Percentiles rank a stretch among this genome's conserved stretches.
Evolutionary conservation across 2,329 filamentous ascomycete species (phyloP).

Genomic region (Claviceps cyperi): DNA sequence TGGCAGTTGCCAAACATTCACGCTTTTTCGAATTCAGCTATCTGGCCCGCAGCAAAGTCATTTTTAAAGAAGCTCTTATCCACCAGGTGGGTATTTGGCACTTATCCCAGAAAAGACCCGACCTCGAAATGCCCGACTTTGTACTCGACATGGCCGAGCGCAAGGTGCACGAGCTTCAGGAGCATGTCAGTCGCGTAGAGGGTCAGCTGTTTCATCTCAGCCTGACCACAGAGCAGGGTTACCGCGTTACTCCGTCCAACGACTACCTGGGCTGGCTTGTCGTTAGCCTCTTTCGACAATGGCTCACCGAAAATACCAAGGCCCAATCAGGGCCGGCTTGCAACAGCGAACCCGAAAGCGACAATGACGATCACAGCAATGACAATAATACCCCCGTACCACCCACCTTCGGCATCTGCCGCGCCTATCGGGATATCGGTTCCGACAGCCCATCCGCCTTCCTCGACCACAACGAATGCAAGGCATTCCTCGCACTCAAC

Average conservation of each 20-base stretch:
- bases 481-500: conserved; percentile 72
- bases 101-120: conserved; percentile 59
- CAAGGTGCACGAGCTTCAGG: conserved; percentile 83
- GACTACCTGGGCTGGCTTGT: conserved; percentile 83
- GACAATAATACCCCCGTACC: conserved; percentile 20
- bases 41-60: conserved; percentile 67
- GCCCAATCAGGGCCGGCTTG: conserved; percentile 37
- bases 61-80: conserved; percentile 76
- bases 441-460: conserved; percentile 45
- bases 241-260: conserved; percentile 65
- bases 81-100: conserved; percentile 96
- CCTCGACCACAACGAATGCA: conserved; percentile 74
- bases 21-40: conserved; percentile 81
- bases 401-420: conserved; percentile 47
- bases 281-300: conserved; percentile 77
- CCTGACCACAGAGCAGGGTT: conserved; percentile 64
- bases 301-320: conserved; percentile 81
- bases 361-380: not conserved
- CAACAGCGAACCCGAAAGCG: conserved; percentile 11
- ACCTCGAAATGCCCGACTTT: conserved; percentile 54
- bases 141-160: conserved; percentile 88
- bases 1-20: conserved; percentile 92
- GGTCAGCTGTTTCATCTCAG: conserved; percentile 68
- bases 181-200: conserved; percentile 67
- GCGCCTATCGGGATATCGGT: conserved; percentile 66